These are phyloP conservation scores for Edaphochlamys debaryana DNA, from an alignment of 139 green algal genomes.

Conservation along the genomic window DNA sequence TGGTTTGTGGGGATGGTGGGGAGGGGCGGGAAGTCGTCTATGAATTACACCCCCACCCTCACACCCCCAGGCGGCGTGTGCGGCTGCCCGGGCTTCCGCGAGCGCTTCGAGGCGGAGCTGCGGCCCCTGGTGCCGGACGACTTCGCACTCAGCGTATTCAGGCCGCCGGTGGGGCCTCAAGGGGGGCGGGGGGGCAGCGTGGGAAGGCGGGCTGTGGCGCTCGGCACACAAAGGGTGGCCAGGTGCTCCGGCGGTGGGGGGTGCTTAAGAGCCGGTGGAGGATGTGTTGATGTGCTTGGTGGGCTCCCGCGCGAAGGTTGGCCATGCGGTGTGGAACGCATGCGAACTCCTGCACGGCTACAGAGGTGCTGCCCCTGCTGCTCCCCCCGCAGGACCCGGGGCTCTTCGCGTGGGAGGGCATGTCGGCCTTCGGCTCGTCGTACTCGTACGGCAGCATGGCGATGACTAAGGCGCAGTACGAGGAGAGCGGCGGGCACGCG, in stretches of 20 bases:
- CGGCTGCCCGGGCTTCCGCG: conserved; percentile 64
- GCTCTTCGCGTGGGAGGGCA: conserved; percentile 71
- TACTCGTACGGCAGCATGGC: conserved; percentile 53
- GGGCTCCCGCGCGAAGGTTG: too few species aligned
- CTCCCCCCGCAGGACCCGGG: conserved; percentile 54
- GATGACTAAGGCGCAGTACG: conserved; percentile 66
- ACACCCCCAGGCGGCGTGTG: neutral
- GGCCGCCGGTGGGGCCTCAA: conserved; percentile 38
- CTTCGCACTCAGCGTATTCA: conserved; percentile 62
- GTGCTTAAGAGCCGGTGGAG: too few species aligned
- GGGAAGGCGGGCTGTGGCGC: too few species aligned
- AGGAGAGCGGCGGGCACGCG: conserved; percentile 53
- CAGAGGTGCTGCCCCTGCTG: neutral
- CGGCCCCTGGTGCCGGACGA: conserved; percentile 77
- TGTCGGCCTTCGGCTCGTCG: conserved; percentile 56
- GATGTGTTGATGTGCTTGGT: too few species aligned
- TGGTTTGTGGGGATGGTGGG: neutral
- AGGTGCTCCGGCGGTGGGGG: too few species aligned
- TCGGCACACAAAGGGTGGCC: neutral
- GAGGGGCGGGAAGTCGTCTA: too few species aligned
- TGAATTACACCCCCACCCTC: too few species aligned
- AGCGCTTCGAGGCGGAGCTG: conserved; percentile 71
- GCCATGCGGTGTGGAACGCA: too few species aligned
- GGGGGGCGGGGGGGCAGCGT: neutral
- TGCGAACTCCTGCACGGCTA: too few species aligned